Conservation (phyloP, 2,329 filamentous ascomycete species). For the Tolypocladium cylindrosporum region DNA sequence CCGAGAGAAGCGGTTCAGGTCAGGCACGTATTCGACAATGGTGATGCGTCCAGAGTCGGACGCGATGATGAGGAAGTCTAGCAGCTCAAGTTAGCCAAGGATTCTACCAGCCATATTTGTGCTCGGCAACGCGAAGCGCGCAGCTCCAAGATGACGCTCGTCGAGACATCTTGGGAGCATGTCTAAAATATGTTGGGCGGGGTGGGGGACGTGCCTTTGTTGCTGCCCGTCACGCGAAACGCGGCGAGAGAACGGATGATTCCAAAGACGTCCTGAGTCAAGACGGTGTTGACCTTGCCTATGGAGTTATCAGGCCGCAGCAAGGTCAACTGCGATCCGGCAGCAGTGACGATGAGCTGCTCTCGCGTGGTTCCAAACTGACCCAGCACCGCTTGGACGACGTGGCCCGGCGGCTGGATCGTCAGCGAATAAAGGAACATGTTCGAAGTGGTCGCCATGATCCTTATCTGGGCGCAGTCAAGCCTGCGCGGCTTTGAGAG, state of each 20-base stretch:
- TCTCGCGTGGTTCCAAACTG: conserved; percentile 95
- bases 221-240: conserved; percentile 87
- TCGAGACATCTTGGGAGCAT: too few relatives aligned
- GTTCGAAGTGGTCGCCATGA: conserved; percentile 94
- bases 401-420: conserved; percentile 80
- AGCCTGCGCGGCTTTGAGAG: conserved; percentile 36
- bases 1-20: conserved; percentile 77
- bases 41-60: conserved; percentile 94
- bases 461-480: conserved; percentile 36
- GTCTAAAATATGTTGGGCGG: conserved; percentile 16
- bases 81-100: conserved; percentile 15
- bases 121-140: too few relatives aligned
- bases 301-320: conserved; percentile 77
- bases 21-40: conserved; percentile 82
- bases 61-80: conserved; percentile 92
- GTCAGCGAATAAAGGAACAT: conserved; percentile 99
- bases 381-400: conserved; percentile 84
- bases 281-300: conserved; percentile 75
- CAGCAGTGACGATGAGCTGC: conserved; percentile 92
- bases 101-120: too few relatives aligned
- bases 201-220: conserved; percentile 66
- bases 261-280: conserved; percentile 91
- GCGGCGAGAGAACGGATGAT: conserved; percentile 84
- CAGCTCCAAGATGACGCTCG: too few relatives aligned
- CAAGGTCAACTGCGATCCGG: conserved; percentile 80